A percentile compares a stretch with the other conserved stretches of the same genome.
These are phyloP conservation scores for Cladophialophora exuberans DNA, from an alignment of 2,329 filamentous ascomycete species.

Conservation along the genomic window DNA sequence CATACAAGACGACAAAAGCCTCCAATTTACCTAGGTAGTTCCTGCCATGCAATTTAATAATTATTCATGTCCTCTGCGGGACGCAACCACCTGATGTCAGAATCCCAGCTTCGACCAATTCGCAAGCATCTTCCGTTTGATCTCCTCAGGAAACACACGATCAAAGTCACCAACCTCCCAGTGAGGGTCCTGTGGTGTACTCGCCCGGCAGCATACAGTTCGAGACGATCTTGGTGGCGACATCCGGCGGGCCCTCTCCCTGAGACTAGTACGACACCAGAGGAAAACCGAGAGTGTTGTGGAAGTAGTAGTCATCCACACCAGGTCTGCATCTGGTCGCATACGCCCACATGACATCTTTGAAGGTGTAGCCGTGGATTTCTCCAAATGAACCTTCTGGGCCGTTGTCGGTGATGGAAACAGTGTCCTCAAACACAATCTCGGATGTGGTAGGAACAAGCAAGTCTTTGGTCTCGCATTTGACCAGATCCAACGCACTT, in stretches of 20 bases:
- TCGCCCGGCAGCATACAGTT: conserved; percentile 50
- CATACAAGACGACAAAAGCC: no score
- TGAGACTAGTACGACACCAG: conserved; percentile 55
- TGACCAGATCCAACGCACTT: conserved; percentile 51
- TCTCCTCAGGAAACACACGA: conserved; percentile 42
- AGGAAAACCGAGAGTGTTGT: conserved; percentile 49
- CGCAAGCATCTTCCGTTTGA: conserved; percentile 45
- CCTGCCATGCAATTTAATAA: no score
- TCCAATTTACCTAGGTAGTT: no score
- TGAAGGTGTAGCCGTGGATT: conserved; percentile 51
- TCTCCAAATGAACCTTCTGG: conserved; percentile 57
- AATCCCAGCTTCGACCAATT: conserved; percentile 43
- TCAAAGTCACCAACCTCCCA: conserved; percentile 41
- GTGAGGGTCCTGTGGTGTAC: conserved; percentile 43
- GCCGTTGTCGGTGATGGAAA: conserved; percentile 49
- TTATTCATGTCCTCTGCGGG: no score
- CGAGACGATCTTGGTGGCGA: conserved; percentile 52
- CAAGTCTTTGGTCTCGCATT: conserved; percentile 56
- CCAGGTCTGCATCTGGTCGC: conserved; percentile 52
- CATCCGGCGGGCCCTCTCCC: conserved; percentile 38
- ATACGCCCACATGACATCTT: conserved; percentile 56
- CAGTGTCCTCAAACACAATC: conserved; percentile 55
- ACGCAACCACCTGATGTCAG: not conserved
- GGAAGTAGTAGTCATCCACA: conserved; percentile 49
- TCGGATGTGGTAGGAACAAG: conserved; percentile 55